Evolutionary conservation across 140 eudicot species (phyloP).

Genomic region (Flaveria floridana): DNA sequence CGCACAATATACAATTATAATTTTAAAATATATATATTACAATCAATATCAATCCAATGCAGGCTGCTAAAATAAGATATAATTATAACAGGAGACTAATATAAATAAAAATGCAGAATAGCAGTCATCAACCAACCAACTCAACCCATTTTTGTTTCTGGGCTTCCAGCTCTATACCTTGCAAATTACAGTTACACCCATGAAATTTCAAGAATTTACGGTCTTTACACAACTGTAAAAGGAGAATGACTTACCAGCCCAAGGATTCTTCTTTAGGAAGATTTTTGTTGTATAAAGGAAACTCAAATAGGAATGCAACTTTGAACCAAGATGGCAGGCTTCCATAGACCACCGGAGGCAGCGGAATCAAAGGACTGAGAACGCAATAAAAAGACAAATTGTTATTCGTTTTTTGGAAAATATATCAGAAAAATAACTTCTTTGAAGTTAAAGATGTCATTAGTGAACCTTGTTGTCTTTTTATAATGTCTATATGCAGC

Average conservation of each 20-base stretch:
- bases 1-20: conserved; percentile 11
- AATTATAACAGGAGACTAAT: background rate
- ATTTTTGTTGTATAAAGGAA: conserved; percentile 74
- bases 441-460: background rate
- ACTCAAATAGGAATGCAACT: conserved; percentile 71
- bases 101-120: conserved; percentile 7
- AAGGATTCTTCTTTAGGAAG: conserved; percentile 60
- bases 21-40: background rate
- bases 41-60: background rate
- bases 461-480: conserved; percentile 67
- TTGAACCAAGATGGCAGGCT: conserved; percentile 73
- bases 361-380: conserved; percentile 79
- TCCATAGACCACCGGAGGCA: conserved; percentile 70
- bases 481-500: conserved; percentile 69
- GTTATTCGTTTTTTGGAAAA: conserved; percentile 8
- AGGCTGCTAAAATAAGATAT: background rate
- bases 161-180: conserved; percentile 40
- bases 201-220: conserved; percentile 21
- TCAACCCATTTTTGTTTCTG: conserved; percentile 33
- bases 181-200: conserved; percentile 35
- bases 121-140: conserved; percentile 11
- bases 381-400: background rate
- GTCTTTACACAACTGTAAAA: background rate
- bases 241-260: conserved; percentile 48
- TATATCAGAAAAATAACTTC: background rate